These are phyloP conservation scores for Stemphylium beticola DNA, from an alignment of 2,329 filamentous ascomycete species.

Conservation along the genomic window DNA sequence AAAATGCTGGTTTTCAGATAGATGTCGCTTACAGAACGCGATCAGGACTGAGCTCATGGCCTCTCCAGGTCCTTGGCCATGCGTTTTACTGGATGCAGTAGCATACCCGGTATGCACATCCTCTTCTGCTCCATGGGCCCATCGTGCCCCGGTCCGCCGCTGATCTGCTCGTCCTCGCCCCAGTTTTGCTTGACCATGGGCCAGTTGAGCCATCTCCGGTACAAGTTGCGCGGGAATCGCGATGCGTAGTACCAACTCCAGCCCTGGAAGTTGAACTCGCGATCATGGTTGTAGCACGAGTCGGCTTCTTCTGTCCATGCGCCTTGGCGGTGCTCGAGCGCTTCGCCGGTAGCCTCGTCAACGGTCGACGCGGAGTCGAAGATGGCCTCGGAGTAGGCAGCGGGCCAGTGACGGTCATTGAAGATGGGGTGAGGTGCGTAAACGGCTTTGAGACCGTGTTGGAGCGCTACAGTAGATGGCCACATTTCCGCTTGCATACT, in stretches of 20 bases:
- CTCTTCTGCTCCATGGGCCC: slow-evolving; percentile 66
- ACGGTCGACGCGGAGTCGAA: slow-evolving; percentile 67
- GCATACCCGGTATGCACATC: slow-evolving; percentile 90
- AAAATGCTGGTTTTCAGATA: too few relatives aligned
- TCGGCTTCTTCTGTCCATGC: slow-evolving; percentile 54
- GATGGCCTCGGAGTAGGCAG: slow-evolving; percentile 74
- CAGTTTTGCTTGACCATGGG: slow-evolving; percentile 79
- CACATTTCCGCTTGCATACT: slow-evolving; percentile 98
- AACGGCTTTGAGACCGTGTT: slow-evolving; percentile 92
- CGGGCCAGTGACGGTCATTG: slow-evolving; percentile 85
- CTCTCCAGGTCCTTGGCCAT: slow-evolving; percentile 39
- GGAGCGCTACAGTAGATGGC: slow-evolving; percentile 84
- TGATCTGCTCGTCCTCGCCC: slow-evolving; percentile 73
- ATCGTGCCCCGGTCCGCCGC: slow-evolving; percentile 46
- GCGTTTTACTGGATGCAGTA: slow-evolving; percentile 86
- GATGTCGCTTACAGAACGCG: too few relatives aligned
- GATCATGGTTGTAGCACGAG: slow-evolving; percentile 61
- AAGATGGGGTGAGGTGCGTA: slow-evolving; percentile 89
- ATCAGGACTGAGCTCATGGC: slow-evolving; percentile 4
- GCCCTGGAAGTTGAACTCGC: slow-evolving; percentile 87
- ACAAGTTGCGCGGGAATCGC: slow-evolving; percentile 80
- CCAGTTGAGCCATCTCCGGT: slow-evolving; percentile 84
- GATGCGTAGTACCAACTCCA: slow-evolving; percentile 93
- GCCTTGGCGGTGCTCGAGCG: slow-evolving; percentile 66
- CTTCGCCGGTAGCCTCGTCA: slow-evolving; percentile 41